Evolutionary conservation across 768 basidiomycete species (phyloP).

Genomic region (Leccinum variicolor): DNA sequence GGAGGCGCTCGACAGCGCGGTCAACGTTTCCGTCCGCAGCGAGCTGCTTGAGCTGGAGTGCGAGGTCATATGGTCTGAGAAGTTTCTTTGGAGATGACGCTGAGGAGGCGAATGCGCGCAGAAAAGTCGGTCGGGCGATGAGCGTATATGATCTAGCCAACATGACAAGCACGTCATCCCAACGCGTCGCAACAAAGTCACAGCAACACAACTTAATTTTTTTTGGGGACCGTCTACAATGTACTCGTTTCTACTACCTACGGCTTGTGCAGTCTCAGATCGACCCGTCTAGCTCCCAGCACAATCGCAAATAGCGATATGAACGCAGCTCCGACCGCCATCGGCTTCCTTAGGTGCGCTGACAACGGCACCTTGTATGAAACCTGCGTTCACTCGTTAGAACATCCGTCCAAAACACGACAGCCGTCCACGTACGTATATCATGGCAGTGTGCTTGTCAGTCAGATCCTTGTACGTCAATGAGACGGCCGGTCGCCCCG

Average conservation of each 20-base stretch:
- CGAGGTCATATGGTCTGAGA: slow-evolving; percentile 63
- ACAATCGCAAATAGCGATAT: slow-evolving; percentile 58
- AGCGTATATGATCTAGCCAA: slow-evolving; percentile 6
- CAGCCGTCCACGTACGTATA: slow-evolving; percentile 65
- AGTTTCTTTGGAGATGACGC: slow-evolving; percentile 21
- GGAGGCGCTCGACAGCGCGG: slow-evolving; percentile 62
- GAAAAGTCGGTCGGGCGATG: neutral
- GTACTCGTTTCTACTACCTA: slow-evolving; percentile 10
- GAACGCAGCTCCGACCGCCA: slow-evolving; percentile 72
- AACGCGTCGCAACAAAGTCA: neutral
- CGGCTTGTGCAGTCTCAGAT: slow-evolving; percentile 46
- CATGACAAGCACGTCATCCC: slow-evolving; percentile 15
- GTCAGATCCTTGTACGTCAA: slow-evolving; percentile 74
- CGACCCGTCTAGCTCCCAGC: slow-evolving; percentile 47
- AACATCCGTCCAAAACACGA: neutral
- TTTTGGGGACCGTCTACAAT: neutral
- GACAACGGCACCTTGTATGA: slow-evolving; percentile 78
- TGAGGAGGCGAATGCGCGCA: slow-evolving; percentile 1
- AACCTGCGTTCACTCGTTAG: slow-evolving; percentile 50
- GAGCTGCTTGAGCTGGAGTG: slow-evolving; percentile 54
- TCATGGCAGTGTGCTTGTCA: slow-evolving; percentile 70
- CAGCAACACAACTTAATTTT: neutral
- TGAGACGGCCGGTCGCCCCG: slow-evolving; percentile 76
- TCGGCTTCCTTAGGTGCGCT: slow-evolving; percentile 85
- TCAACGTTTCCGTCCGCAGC: slow-evolving; percentile 54